Conservation (phyloP, 768 basidiomycete genomes). For the Pulveroboletus sp. region DNA sequence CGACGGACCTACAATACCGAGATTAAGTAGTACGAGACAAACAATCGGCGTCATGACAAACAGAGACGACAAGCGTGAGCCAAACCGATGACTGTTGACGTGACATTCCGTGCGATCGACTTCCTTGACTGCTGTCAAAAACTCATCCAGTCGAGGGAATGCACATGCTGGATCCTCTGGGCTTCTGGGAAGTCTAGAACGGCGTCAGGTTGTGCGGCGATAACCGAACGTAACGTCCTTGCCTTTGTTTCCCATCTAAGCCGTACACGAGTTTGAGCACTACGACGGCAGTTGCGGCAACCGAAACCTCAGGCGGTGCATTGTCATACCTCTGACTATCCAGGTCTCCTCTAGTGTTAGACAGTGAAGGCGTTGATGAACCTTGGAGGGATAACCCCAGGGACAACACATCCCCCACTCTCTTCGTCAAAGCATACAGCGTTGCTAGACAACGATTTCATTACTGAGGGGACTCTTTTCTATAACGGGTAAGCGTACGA, state of each 20-base stretch:
- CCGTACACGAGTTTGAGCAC: conserved; percentile 86
- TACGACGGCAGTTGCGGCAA: conserved; percentile 58
- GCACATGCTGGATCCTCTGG: conserved; percentile 56
- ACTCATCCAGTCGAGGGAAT: conserved; percentile 50
- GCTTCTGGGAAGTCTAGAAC: conserved; percentile 41
- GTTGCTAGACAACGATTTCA: conserved; percentile 38
- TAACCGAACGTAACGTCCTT: conserved; percentile 12
- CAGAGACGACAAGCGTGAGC: conserved; percentile 40
- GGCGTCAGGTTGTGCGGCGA: conserved; percentile 9
- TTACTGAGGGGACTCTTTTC: not conserved
- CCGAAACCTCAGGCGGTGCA: conserved; percentile 62
- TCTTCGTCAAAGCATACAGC: conserved; percentile 62
- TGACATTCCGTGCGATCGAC: conserved; percentile 34
- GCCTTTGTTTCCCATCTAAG: conserved; percentile 66
- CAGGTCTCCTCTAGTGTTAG: conserved; percentile 36
- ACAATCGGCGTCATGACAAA: conserved; percentile 32
- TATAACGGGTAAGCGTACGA: conserved; percentile 50
- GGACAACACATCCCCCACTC: conserved; percentile 49
- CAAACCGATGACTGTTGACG: conserved; percentile 37
- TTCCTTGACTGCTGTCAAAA: conserved; percentile 40
- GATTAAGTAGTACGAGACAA: conserved; percentile 3
- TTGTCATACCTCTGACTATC: conserved; percentile 55
- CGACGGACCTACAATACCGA: conserved; percentile 42
- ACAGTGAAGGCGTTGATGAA: conserved; percentile 44
- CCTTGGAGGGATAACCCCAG: conserved; percentile 59